phyloP scores from a whole-genome alignment of 2,329 filamentous ascomycete species.

The Hirsutella rhossiliensis region DNA sequence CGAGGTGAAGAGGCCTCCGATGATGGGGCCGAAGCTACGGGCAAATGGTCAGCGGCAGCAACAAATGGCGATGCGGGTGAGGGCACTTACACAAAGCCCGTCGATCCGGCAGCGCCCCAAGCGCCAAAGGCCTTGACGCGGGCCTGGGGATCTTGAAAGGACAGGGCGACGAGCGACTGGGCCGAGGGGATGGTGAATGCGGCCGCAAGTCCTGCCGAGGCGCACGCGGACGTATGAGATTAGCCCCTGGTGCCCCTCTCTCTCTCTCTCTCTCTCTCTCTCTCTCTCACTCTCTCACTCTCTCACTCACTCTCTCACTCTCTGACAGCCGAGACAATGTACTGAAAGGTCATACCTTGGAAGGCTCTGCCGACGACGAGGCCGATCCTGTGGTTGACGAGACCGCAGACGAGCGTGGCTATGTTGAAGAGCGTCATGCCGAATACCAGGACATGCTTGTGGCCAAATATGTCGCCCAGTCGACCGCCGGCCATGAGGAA shows the following conservation, averaged over 20 bases:
- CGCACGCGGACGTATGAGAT: not conserved
- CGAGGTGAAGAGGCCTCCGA: conserved; percentile 5
- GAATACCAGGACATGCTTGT: conserved; percentile 1
- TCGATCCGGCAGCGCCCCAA: conserved; percentile 6
- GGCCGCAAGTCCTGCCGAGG: conserved; percentile 2
- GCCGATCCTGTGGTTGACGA: conserved; percentile 2
- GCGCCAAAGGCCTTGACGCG: conserved; percentile 5
- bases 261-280: too few relatives aligned
- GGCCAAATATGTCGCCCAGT: conserved; percentile 6
- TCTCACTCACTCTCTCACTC: too few relatives aligned
- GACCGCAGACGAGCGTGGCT: conserved; percentile 2
- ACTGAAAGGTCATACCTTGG: not conserved
- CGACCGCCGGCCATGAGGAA: conserved; percentile 5
- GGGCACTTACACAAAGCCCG: conserved; percentile 4
- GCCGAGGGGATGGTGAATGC: conserved; percentile 5
- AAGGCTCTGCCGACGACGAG: conserved; percentile 4
- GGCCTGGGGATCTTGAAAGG: conserved; percentile 2
- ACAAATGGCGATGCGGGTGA: not conserved
- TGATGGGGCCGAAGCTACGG: conserved; percentile 4
- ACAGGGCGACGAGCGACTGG: conserved; percentile 5
- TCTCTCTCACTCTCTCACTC: too few relatives aligned
- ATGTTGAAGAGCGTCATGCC: conserved; percentile 5
- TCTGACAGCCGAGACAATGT: too few relatives aligned
- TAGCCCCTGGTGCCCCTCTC: too few relatives aligned
- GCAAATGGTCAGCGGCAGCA: not conserved